Conservation (phyloP, 306 rosid genomes). For the Malus orientalis region DNA sequence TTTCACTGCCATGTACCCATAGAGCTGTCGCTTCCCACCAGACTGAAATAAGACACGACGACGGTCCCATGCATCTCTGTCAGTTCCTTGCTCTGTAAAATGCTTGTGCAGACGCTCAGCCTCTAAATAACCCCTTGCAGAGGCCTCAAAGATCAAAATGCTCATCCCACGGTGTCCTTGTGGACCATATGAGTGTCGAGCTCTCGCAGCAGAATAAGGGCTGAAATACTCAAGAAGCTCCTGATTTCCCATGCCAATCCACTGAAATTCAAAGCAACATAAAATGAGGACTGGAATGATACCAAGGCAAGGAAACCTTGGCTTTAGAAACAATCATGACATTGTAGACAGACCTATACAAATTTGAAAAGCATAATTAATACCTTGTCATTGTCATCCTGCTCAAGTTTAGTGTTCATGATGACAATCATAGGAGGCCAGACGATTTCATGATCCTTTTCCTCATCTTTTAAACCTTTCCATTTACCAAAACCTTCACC, state of each 20-base stretch:
- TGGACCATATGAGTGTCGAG: constrained; percentile 83
- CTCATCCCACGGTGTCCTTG: constrained; percentile 90
- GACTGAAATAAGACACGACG: constrained; percentile 23
- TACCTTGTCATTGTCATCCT: constrained; percentile 69
- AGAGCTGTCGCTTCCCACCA: constrained; percentile 74
- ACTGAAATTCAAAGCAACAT: not conserved
- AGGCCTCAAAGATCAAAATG: constrained; percentile 69
- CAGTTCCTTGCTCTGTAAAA: constrained; percentile 60
- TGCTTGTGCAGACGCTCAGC: constrained; percentile 78
- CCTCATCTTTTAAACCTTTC: constrained; percentile 63
- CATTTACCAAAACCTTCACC: constrained; percentile 78
- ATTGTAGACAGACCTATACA: not conserved
- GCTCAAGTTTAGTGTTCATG: constrained; percentile 68
- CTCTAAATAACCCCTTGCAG: constrained; percentile 71
- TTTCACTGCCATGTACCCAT: constrained; percentile 65
- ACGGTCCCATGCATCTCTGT: constrained; percentile 54
- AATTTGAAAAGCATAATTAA: not conserved
- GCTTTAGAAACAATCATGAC: not conserved
- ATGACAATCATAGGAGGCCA: constrained; percentile 90
- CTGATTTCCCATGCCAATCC: constrained; percentile 65
- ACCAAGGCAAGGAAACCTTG: not conserved
- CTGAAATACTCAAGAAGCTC: constrained; percentile 70
- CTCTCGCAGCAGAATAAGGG: constrained; percentile 46
- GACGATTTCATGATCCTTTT: constrained; percentile 65
- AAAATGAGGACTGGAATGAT: constrained; percentile 1